Conservation (phyloP, 352 stramenopile species). For the Achlya hypogyna region DNA sequence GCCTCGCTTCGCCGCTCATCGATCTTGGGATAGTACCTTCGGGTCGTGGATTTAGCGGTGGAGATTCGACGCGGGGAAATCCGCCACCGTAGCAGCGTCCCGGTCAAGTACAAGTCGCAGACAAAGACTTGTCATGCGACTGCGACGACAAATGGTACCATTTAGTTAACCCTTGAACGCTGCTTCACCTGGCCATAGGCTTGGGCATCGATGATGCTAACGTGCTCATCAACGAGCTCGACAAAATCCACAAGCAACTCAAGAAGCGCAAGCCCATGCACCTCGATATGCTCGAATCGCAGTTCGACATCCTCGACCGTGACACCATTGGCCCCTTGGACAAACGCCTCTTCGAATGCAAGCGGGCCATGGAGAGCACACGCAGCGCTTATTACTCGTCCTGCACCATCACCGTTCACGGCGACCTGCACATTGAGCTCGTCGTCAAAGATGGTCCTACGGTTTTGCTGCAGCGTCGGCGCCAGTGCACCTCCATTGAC, state of each 20-base stretch:
- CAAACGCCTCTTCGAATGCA: conserved; percentile 36
- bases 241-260: conserved; percentile 35
- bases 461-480: conserved; percentile 19
- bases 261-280: conserved; percentile 32
- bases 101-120: conserved; percentile 37
- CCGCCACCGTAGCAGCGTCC: conserved; percentile 35
- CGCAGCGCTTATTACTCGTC: conserved; percentile 38
- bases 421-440: conserved; percentile 46
- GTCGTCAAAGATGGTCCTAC: conserved; percentile 21
- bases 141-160: conserved; percentile 45
- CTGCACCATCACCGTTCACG: conserved; percentile 38
- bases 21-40: conserved; percentile 39
- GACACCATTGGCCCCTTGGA: conserved; percentile 48
- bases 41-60: conserved; percentile 49
- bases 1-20: not conserved
- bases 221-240: conserved; percentile 20
- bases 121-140: conserved; percentile 33
- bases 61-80: conserved; percentile 68
- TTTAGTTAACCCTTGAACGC: no score
- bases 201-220: conserved; percentile 73
- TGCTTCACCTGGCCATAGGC: conserved; percentile 28
- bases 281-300: conserved; percentile 30
- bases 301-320: conserved; percentile 54
- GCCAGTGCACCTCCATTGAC: conserved; percentile 34
- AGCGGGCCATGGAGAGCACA: conserved; percentile 29